Evolutionary conservation across 2,329 filamentous ascomycete genomes (phyloP).

Genomic region (Colletotrichum ledebouriae): DNA sequence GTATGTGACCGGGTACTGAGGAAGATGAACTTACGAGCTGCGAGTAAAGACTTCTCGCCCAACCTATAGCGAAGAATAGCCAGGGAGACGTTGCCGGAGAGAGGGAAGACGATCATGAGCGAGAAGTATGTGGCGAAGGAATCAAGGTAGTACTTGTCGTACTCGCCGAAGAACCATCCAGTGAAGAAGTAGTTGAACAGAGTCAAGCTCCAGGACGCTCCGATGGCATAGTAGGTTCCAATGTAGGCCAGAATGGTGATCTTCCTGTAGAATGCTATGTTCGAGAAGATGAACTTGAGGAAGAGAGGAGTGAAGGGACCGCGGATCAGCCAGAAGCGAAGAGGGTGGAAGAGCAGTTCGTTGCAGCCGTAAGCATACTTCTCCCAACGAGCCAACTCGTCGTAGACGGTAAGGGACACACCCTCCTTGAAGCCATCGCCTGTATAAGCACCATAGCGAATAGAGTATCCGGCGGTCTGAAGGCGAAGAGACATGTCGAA

Average conservation of each 20-base stretch:
- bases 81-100: slow-evolving; percentile 70
- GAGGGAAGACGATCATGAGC: slow-evolving; percentile 75
- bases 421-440: slow-evolving; percentile 80
- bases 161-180: slow-evolving; percentile 77
- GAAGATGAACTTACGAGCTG: slow-evolving; percentile 48
- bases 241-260: slow-evolving; percentile 80
- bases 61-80: slow-evolving; percentile 74
- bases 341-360: slow-evolving; percentile 77
- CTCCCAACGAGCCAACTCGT: slow-evolving; percentile 79
- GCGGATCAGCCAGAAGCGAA: slow-evolving; percentile 71
- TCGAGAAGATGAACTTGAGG: slow-evolving; percentile 69
- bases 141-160: slow-evolving; percentile 77
- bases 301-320: slow-evolving; percentile 78
- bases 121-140: slow-evolving; percentile 74
- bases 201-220: slow-evolving; percentile 75
- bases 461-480: slow-evolving; percentile 75
- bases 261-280: slow-evolving; percentile 75
- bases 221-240: slow-evolving; percentile 76
- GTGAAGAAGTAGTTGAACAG: slow-evolving; percentile 78
- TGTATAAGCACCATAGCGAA: slow-evolving; percentile 78
- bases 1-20: slow-evolving; percentile 45
- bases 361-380: slow-evolving; percentile 81
- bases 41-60: slow-evolving; percentile 64
- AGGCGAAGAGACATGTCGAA: slow-evolving; percentile 82
- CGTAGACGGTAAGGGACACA: slow-evolving; percentile 79